These are phyloP conservation scores for Plenodomus lindquistii DNA, from an alignment of 2,329 filamentous ascomycete genomes.

Conservation along the genomic window DNA sequence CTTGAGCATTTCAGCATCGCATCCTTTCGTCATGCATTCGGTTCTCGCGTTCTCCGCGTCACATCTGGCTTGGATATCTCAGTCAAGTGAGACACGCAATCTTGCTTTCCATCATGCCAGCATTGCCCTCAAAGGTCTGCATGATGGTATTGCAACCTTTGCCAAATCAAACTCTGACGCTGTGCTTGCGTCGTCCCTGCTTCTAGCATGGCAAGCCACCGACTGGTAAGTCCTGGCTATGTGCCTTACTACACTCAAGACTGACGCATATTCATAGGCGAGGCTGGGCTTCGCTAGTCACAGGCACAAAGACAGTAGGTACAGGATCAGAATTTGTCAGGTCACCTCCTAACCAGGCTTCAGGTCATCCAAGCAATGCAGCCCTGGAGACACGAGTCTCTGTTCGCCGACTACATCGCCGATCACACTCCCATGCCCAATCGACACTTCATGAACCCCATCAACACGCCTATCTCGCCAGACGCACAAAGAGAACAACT, in stretches of 20 bases:
- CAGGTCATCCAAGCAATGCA: constrained; percentile 91
- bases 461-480: constrained; percentile 66
- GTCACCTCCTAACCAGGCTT: constrained; percentile 12
- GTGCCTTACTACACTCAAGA: not conserved
- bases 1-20: constrained; percentile 77
- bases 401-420: constrained; percentile 79
- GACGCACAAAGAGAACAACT: constrained; percentile 60
- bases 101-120: constrained; percentile 89
- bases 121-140: constrained; percentile 81
- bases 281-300: constrained; percentile 90
- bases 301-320: constrained; percentile 84
- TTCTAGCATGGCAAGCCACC: constrained; percentile 93
- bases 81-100: constrained; percentile 81
- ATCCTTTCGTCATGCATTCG: constrained; percentile 91
- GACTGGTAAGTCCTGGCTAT: constrained; percentile 74
- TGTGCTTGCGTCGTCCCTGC: constrained; percentile 84
- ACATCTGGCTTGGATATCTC: constrained; percentile 87
- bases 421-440: constrained; percentile 62
- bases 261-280: constrained; percentile 60
- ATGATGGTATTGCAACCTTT: constrained; percentile 84
- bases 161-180: constrained; percentile 87
- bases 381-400: constrained; percentile 85
- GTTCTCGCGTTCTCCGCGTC: constrained; percentile 92
- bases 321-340: not conserved
- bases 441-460: constrained; percentile 61